Percentiles rank a stretch among this genome's conserved stretches.
Conservation (phyloP, 2,329 filamentous ascomycete species). For the Remersonia thermophila region DNA sequence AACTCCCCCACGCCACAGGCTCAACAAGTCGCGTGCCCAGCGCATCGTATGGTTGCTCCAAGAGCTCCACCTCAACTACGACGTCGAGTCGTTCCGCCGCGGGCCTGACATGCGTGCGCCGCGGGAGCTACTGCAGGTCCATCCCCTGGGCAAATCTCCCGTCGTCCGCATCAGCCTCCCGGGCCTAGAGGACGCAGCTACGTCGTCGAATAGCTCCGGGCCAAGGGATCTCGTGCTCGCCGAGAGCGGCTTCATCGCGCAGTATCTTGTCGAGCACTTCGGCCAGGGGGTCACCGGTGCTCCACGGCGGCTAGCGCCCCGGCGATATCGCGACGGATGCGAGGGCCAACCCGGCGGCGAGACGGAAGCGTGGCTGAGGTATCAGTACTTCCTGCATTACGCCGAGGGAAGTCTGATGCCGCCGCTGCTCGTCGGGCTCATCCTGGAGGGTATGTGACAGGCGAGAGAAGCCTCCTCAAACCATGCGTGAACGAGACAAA, state of each 20-base stretch:
- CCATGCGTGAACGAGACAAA: too few relatives aligned
- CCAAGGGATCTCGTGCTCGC: slow-evolving; percentile 44
- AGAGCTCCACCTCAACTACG: slow-evolving; percentile 64
- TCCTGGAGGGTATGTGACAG: slow-evolving; percentile 36
- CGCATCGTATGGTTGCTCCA: slow-evolving; percentile 75
- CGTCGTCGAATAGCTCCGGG: too few relatives aligned
- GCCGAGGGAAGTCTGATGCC: slow-evolving; percentile 72
- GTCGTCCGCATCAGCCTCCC: slow-evolving; percentile 46
- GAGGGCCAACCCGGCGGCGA: slow-evolving; percentile 43
- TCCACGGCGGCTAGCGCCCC: slow-evolving; percentile 23
- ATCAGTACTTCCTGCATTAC: slow-evolving; percentile 65
- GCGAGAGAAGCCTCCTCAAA: too few relatives aligned
- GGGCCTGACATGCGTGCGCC: slow-evolving; percentile 46
- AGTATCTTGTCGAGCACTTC: slow-evolving; percentile 62
- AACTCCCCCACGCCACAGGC: slow-evolving; percentile 38
- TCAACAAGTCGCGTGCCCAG: slow-evolving; percentile 67
- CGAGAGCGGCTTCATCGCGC: slow-evolving; percentile 66
- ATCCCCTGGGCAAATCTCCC: slow-evolving; percentile 76
- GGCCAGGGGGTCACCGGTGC: slow-evolving; percentile 28
- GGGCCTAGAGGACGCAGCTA: slow-evolving; percentile 13
- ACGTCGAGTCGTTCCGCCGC: slow-evolving; percentile 66
- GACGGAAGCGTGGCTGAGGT: slow-evolving; percentile 44
- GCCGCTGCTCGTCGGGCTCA: slow-evolving; percentile 47
- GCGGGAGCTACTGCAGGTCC: slow-evolving; percentile 58
- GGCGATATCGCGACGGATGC: slow-evolving; percentile 37